Conservation (phyloP, 352 stramenopile species). For the Phytopythium oedochilum region DNA sequence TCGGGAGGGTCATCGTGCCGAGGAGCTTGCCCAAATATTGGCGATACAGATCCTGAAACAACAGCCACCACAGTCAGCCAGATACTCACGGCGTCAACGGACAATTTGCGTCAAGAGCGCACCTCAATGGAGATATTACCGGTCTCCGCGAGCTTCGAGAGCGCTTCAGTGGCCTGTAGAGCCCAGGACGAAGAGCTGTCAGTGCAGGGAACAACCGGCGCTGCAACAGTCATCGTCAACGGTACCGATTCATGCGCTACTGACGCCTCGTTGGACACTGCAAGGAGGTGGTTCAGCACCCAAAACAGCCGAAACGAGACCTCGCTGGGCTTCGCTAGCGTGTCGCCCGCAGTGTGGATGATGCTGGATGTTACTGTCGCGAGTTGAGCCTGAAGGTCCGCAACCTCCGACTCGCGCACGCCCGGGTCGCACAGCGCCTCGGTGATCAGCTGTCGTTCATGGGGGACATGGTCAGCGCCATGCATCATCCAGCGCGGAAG, state of each 20-base stretch:
- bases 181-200: not conserved
- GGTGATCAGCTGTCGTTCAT: constrained; percentile 41
- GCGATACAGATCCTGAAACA: constrained; percentile 45
- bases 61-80: not conserved
- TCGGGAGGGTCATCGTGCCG: constrained; percentile 43
- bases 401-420: constrained; percentile 63
- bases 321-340: constrained; percentile 39
- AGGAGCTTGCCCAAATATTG: constrained; percentile 52
- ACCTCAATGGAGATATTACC: constrained; percentile 40
- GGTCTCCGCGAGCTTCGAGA: constrained; percentile 26
- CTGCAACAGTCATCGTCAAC: too few relatives aligned
- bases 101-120: too few relatives aligned
- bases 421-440: constrained; percentile 66
- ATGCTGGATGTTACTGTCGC: constrained; percentile 56
- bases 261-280: constrained; percentile 41
- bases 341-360: constrained; percentile 38
- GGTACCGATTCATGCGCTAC: constrained; percentile 51
- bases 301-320: constrained; percentile 74
- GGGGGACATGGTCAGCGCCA: not conserved
- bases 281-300: constrained; percentile 73
- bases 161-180: constrained; percentile 31
- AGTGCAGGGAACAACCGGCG: not conserved
- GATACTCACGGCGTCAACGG: too few relatives aligned
- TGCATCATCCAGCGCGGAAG: constrained; percentile 3
- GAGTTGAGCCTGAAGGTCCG: constrained; percentile 68